Base-by-base conservation (phyloP, 805 yeast species). In the Saturnispora silvae region DNA sequence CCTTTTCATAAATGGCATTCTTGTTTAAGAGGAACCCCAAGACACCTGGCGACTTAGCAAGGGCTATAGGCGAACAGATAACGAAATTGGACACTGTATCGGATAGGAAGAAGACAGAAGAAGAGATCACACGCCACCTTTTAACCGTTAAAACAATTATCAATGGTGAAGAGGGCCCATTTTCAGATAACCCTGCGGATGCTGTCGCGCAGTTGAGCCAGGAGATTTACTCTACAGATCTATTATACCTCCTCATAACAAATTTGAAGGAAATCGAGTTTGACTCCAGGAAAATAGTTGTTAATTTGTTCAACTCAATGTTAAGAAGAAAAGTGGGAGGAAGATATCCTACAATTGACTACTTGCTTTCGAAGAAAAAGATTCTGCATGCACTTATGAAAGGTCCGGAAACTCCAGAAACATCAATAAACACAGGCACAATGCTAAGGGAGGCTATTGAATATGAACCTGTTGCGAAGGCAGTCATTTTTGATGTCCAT, bases 1-100 rank as follows among this genome's bases (percentile, higher is more conserved):
- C 35, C 23, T 25, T 25, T 13, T 15, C 23, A 17, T 17, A 33
- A 35, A 85, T 87, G 96, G 81, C 96, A 10, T 89, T 89, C 51
- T 65, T 92, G 49, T 89, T 92, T 68, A 82, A 85, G 46, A 70
- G 95, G 52, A 83, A 78, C 52, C 95, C 94, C 8, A 86, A 85
- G 57, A 77, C 95, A 1, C 94, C 96, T 2, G 72, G 72, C 15
- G 98, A 89, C 51, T 70, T 86, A 41, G 80, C 85, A 3, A 69
- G 83, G 34, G 75, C 77, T 5, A 66, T 86, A 43, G 72, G 73
- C 44, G 97, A 89, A 33, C 82, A 75, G 50, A 67, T 86, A 9
- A 53, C 65, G 13, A 81, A 81, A 52, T 63, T 81, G 16, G 82
- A 77, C 43, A 44, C 54, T 9, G 35, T 42, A 3, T 48, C 61